Evolutionary conservation across 352 stramenopile genomes (phyloP), one percentile per base, ranked within the genome.

Genomic region (Aphanomyces invadans): DNA sequence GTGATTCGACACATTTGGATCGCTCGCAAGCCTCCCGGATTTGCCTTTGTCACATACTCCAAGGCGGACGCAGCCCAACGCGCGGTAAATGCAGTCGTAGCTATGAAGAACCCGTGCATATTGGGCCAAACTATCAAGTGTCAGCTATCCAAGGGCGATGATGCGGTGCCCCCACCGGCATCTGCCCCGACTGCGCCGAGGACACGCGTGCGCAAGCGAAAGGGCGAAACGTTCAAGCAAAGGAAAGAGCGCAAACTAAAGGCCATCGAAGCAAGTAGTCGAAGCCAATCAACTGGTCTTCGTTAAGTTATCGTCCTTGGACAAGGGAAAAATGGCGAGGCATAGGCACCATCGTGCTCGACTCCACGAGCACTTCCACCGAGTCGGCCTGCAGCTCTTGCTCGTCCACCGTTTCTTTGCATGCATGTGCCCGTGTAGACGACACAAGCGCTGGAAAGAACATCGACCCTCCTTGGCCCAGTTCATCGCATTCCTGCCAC

Each of bases 31-130:
- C 85, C 85, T 49, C 85, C 85, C 63, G 83, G 85, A 12, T 93
- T 93, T 62, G 85, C 85, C 23, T 93, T 93, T 65, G 78, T 93
- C 48, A 71, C 69, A 4, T 93, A 88, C 53, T 73, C 76, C 38
- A 75, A 46, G 25, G 71, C 69, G 15, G 76, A 77, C 1, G 74
- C 76, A 15, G 85, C 83, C 0, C 49, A 78, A 39, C 63, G 73
- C 33, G 85, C 83, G 0, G 75, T 91, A 10, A 68, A 83, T 15
- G 56, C 61, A 2, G 87, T 78, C 32, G 44, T 68, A 7, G 65
- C 70, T 5, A 65, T 71, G n/a, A 68, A 74, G 25, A 69, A 70
- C 21, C 74, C 87, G 52, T 73, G 82, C 62, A 85, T 93, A 39
- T 51, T 91, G 12, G 85, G 83, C 2, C 89, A 92, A 71, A 56